Conservation (phyloP, 257 asterid genomes). For the Solanum sitiens region DNA sequence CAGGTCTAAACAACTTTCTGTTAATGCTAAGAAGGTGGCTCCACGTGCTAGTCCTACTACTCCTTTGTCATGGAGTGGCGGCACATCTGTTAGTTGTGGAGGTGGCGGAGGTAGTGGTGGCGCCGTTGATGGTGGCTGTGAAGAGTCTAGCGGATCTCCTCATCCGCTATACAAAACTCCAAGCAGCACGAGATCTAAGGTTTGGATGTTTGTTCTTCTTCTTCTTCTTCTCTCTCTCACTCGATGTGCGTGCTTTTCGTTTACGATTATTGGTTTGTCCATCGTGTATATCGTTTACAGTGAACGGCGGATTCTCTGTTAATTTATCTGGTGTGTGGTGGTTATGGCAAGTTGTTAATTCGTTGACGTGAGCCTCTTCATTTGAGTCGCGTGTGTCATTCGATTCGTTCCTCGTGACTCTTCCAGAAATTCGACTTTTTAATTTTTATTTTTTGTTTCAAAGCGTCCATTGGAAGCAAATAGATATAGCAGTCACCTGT, state of each 20-base stretch:
- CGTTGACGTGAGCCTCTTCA: background rate
- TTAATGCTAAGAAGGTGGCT: constrained; percentile 10
- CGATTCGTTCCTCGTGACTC: constrained; percentile 15
- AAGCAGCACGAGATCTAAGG: constrained; percentile 53
- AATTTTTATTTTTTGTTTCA: constrained; percentile 16
- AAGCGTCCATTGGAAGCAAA: constrained; percentile 22
- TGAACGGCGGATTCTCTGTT: constrained; percentile 5
- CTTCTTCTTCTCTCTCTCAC: background rate
- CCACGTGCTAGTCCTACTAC: constrained; percentile 64
- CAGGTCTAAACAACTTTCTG: constrained; percentile 36
- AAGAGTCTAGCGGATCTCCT: constrained; percentile 23
- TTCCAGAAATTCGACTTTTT: constrained; percentile 7
- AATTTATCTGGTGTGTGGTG: constrained; percentile 2
- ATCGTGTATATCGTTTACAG: background rate
- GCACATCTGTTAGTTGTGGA: constrained; percentile 48
- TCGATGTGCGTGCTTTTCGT: background rate
- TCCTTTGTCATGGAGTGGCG: constrained; percentile 66
- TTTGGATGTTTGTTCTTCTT: constrained; percentile 1
- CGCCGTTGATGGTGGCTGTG: constrained; percentile 26
- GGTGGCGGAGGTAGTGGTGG: constrained; percentile 14
- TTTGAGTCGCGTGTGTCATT: constrained; percentile 14
- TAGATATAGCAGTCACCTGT: constrained; percentile 9
- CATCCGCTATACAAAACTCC: constrained; percentile 5
- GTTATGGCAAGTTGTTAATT: background rate
- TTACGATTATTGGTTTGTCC: background rate